A percentile compares a stretch with the other conserved stretches of the same genome.
Evolutionary conservation across 2,329 filamentous ascomycete species (phyloP).

Genomic region (Aspergillus phoenicis): DNA sequence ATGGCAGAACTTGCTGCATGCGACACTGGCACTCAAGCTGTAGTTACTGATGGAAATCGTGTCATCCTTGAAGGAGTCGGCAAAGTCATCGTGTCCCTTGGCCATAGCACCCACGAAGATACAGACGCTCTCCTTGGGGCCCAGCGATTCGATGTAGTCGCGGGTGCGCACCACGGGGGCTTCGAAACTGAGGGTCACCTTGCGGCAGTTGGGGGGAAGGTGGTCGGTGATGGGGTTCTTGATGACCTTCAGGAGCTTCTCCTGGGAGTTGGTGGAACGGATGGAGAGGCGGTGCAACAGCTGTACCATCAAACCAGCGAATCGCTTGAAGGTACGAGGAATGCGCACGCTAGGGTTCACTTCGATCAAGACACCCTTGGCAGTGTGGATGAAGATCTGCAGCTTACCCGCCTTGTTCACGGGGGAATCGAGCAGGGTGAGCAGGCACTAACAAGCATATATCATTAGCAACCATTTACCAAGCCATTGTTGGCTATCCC

Average conservation of each 20-base stretch:
- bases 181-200: conserved; percentile 95
- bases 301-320: conserved; percentile 98
- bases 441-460: conserved; percentile 72
- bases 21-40: conserved; percentile 94
- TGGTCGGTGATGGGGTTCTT: conserved; percentile 98
- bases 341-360: conserved; percentile 98
- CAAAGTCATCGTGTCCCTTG: conserved; percentile 93
- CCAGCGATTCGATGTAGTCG: conserved; percentile 82
- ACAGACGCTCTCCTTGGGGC: conserved; percentile 86
- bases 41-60: conserved; percentile 98
- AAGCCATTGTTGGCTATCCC: neutral
- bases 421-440: conserved; percentile 94
- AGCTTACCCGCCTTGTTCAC: conserved; percentile 98
- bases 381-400: conserved; percentile 98
- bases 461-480: conserved; percentile 1
- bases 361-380: conserved; percentile 95
- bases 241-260: conserved; percentile 96
- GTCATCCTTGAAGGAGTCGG: conserved; percentile 91
- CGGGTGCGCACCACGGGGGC: conserved; percentile 81
- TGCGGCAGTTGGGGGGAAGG: conserved; percentile 93
- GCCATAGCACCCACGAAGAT: conserved; percentile 99
- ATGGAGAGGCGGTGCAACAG: conserved; percentile 94
- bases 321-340: conserved; percentile 97
- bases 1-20: conserved; percentile 99
- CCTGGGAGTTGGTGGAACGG: conserved; percentile 92